Conservation (phyloP, 352 stramenopile genomes). For the Phytophthora palmivora region DNA sequence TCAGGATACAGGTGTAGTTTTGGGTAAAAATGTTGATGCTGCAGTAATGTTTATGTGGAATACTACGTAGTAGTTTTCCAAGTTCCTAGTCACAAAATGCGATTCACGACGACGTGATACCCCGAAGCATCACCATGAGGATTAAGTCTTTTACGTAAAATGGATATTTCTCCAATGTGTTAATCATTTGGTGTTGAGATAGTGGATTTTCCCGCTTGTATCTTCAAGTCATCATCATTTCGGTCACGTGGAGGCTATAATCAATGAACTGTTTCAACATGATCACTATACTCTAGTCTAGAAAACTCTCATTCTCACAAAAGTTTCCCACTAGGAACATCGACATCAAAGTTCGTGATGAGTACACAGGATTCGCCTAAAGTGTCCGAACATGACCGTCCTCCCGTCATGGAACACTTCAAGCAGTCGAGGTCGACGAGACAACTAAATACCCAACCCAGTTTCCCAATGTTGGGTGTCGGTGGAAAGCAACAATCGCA, state of each 20-base stretch:
- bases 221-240: constrained; percentile 21
- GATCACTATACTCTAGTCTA: background rate
- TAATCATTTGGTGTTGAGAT: background rate
- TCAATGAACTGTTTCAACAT: background rate
- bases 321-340: background rate
- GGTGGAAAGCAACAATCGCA: constrained; percentile 19
- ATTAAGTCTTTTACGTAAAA: too few relatives aligned
- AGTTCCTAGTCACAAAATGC: too few relatives aligned
- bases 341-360: constrained; percentile 3
- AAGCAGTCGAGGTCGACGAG: constrained; percentile 29
- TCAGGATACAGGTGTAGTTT: background rate
- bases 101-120: too few relatives aligned
- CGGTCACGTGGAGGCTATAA: background rate
- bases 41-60: too few relatives aligned
- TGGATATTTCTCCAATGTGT: background rate
- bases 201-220: constrained; percentile 3
- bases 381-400: constrained; percentile 5
- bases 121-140: too few relatives aligned
- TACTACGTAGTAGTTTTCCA: too few relatives aligned
- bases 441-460: constrained; percentile 25
- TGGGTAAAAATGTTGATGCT: too few relatives aligned
- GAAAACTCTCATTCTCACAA: constrained; percentile 11
- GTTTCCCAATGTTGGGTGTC: constrained; percentile 21
- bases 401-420: constrained; percentile 27
- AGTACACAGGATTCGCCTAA: constrained; percentile 8